Percentiles rank a stretch among this genome's conserved stretches.
phyloP scores from a whole-genome alignment of 2,329 filamentous ascomycete species.

The Penicillium sp. region DNA sequence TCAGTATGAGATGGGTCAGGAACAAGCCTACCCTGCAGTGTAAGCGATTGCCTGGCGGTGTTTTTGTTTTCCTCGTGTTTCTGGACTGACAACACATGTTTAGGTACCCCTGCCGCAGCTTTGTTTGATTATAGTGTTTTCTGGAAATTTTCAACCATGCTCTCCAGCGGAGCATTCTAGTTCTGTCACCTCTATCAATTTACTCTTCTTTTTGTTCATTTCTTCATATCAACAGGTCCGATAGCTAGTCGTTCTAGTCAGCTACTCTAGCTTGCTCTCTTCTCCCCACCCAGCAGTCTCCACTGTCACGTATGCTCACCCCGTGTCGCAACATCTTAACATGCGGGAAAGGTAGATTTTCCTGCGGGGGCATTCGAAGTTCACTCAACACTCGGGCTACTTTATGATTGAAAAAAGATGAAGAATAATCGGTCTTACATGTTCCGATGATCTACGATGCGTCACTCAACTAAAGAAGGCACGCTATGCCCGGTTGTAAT shows the following conservation, averaged over 20 bases:
- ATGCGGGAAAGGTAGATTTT: not conserved
- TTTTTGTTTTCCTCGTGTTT: not conserved
- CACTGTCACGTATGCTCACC: not conserved
- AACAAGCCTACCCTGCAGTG: conserved; percentile 69
- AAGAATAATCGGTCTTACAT: not conserved
- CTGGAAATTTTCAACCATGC: conserved; percentile 3
- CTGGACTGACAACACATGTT: conserved; percentile 12
- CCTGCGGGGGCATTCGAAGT: not conserved
- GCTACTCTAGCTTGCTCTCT: not conserved
- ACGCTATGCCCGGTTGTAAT: not conserved
- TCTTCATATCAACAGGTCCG: not conserved
- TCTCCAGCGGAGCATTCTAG: not conserved
- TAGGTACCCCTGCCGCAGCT: conserved; percentile 49
- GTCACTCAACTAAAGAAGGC: not conserved
- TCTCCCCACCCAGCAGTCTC: not conserved
- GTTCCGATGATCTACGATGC: not conserved
- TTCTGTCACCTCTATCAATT: not conserved
- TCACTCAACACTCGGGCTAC: not conserved
- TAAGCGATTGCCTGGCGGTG: conserved; percentile 47
- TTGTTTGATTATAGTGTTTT: conserved; percentile 35
- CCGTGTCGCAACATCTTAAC: not conserved
- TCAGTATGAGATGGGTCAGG: conserved; percentile 62
- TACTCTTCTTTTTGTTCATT: not conserved
- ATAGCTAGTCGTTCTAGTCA: not conserved
- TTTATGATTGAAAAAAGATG: not conserved